Conservation (phyloP, 306 rosid species). For the Inga oerstediana region DNA sequence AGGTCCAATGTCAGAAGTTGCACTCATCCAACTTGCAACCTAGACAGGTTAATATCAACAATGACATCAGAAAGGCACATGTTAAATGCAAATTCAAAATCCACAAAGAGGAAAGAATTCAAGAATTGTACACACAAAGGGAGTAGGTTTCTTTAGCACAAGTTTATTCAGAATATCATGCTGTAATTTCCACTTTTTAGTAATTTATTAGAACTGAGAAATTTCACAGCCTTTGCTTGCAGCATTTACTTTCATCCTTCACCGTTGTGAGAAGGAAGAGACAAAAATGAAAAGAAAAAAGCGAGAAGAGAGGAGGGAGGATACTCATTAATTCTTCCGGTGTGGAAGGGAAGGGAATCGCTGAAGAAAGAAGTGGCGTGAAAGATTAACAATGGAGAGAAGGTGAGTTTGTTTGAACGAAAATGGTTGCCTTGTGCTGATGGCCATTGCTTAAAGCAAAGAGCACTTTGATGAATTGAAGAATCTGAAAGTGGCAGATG, state of each 20-base stretch:
- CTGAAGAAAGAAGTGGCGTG: no score
- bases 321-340: not conserved
- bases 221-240: not conserved
- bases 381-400: no score
- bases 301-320: no score
- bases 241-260: not conserved
- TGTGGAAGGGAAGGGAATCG: no score
- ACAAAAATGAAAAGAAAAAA: no score
- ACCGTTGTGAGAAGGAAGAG: not conserved
- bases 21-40: conserved; percentile 95
- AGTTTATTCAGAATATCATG: not conserved
- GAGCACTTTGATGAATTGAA: not conserved
- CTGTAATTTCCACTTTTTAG: not conserved
- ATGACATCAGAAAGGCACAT: not conserved
- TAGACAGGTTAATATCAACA: conserved; percentile 35
- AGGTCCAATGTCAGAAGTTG: conserved; percentile 78
- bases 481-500: not conserved
- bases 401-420: not conserved
- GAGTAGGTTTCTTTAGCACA: not conserved
- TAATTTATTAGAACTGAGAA: not conserved
- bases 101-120: not conserved
- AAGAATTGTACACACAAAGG: not conserved
- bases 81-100: not conserved
- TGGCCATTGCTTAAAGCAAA: not conserved
- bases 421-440: not conserved